Conservation (phyloP, 129 eudicot genomes). For the Lactuca saligna region DNA sequence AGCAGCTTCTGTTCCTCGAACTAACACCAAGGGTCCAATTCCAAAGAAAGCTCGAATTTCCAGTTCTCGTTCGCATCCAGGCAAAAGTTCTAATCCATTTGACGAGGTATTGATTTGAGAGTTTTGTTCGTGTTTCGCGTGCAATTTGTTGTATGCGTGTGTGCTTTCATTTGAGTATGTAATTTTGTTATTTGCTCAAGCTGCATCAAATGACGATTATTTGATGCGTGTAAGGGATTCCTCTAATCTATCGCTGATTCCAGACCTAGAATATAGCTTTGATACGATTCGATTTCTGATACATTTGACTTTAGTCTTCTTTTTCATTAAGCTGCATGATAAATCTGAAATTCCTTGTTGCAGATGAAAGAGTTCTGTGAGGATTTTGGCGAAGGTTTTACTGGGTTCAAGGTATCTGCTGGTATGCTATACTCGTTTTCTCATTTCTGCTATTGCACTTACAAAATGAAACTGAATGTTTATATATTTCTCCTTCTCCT, state of each 20-base stretch:
- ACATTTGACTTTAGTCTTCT: neutral
- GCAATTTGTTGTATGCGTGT: neutral
- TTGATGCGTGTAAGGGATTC: neutral
- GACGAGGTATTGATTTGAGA: constrained; percentile 31
- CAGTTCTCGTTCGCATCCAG: constrained; percentile 34
- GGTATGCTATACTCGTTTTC: constrained; percentile 55
- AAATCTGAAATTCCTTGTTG: constrained; percentile 25
- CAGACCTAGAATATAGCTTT: neutral
- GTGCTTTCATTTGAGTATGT: neutral
- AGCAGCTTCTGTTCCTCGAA: constrained; percentile 49
- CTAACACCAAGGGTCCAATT: constrained; percentile 49
- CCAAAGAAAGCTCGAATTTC: constrained; percentile 51
- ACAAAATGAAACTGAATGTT: neutral
- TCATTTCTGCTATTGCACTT: neutral
- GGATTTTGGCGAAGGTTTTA: constrained; percentile 71
- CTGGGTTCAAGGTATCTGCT: constrained; percentile 69
- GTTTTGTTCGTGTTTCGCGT: neutral
- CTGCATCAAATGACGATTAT: neutral
- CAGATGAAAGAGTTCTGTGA: constrained; percentile 74
- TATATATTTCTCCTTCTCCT: neutral
- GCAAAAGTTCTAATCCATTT: constrained; percentile 32
- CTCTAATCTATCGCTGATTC: neutral
- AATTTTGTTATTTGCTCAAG: constrained; percentile 5
- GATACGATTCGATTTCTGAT: neutral
- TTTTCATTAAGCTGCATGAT: neutral